Evolutionary conservation across 495 filamentous ascomycete genomes (phyloP), one percentile per base, ranked within the genome.

Genomic region (Penicillium malachiteum): DNA sequence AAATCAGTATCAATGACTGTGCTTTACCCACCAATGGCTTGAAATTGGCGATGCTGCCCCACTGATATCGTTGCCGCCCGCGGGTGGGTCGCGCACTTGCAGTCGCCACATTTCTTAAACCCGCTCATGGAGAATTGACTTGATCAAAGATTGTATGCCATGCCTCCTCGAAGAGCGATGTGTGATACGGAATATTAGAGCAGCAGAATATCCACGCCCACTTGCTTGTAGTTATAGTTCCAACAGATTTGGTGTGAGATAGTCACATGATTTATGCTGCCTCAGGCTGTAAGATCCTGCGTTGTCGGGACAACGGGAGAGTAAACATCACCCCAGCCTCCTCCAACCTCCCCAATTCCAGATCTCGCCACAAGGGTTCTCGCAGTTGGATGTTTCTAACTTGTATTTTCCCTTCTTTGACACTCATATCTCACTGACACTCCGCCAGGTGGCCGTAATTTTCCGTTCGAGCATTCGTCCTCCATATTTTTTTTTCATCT

Each of bases 331-430:
- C 59, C 70, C 73, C 73, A 76, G 69, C 73, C 73, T 70, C 69
- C 62, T 63, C 71, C 73, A 76, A 72, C 73, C 73, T 71, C 73
- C 73, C 52, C 68, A 68, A 60, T 76, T 76, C 48, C 32, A 47
- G 37, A 38, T 37, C 32, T n/a, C n/a, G 35, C 34, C 48, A 17
- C 32, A 49, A 48, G 37, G 33, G 26, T 45, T 64, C 21, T 46
- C 38, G 50, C 52, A 45, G 52, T 17, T 37, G 48, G 43, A 44
- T 34, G 50, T 49, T 52, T 48, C 48, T 62, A 32, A n/a, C 49
- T 60, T 10, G 45, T 44, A 54, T 39, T 52, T 35, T 55, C 57
- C 50, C 60, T 41, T 45, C 44, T 34, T 16, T 18, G 21, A 54
- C 14, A 38, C 50, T 38, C 48, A 37, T 2, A 48, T 16, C 32